These are phyloP conservation scores for Sutorius eximius DNA, from an alignment of 1,284 basidiomycete genomes.

Conservation along the genomic window DNA sequence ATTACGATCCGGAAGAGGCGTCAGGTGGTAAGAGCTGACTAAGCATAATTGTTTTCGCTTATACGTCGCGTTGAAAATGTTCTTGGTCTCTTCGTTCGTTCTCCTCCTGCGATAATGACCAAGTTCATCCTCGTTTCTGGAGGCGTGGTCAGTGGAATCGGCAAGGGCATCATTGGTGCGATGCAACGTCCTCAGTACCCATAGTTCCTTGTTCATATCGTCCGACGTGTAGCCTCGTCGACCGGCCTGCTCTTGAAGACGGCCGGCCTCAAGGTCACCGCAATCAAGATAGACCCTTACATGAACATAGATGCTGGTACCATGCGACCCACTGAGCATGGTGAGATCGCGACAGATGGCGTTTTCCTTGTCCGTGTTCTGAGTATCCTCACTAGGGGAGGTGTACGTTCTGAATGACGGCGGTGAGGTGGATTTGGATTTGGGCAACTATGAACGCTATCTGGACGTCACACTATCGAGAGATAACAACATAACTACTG, in stretches of 20 bases:
- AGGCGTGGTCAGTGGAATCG: slow-evolving; percentile 92
- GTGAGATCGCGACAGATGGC: slow-evolving; percentile 47
- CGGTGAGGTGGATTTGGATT: slow-evolving; percentile 96
- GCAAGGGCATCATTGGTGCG: slow-evolving; percentile 93
- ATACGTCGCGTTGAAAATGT: slow-evolving; percentile 2
- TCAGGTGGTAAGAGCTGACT: slow-evolving; percentile 15
- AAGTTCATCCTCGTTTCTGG: slow-evolving; percentile 93
- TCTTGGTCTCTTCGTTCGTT: background rate
- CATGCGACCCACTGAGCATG: slow-evolving; percentile 98
- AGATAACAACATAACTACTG: slow-evolving; percentile 98
- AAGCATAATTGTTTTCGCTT: slow-evolving; percentile 7
- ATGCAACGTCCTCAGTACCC: slow-evolving; percentile 30
- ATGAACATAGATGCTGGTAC: slow-evolving; percentile 99
- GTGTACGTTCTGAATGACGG: slow-evolving; percentile 99
- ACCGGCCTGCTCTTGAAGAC: slow-evolving; percentile 97
- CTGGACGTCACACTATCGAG: slow-evolving; percentile 90
- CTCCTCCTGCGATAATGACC: slow-evolving; percentile 49
- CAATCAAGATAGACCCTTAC: slow-evolving; percentile 99
- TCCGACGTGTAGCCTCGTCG: slow-evolving; percentile 74
- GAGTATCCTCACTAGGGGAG: slow-evolving; percentile 64
- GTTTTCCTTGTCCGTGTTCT: slow-evolving; percentile 8
- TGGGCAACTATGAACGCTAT: slow-evolving; percentile 99
- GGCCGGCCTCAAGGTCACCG: slow-evolving; percentile 92
- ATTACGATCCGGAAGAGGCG: background rate
- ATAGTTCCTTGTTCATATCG: slow-evolving; percentile 18